Evolutionary conservation across 768 basidiomycete species (phyloP).

Genomic region (Suillus fuscotomentosus): DNA sequence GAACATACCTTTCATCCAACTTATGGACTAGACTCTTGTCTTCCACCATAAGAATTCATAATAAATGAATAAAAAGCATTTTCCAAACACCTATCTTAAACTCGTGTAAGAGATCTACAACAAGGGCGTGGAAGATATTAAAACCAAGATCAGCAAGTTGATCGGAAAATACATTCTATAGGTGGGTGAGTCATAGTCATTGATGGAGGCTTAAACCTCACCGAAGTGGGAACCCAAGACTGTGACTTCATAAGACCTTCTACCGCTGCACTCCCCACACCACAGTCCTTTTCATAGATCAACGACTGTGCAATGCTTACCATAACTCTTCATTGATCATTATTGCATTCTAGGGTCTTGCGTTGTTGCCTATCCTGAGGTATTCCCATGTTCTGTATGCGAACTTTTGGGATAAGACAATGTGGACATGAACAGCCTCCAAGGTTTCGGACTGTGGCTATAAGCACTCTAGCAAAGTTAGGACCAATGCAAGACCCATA

Average conservation of each 20-base stretch:
- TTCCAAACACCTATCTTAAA: conserved; percentile 31
- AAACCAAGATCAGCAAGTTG: conserved; percentile 10
- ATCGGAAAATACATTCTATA: conserved; percentile 29
- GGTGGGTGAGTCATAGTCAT: not conserved
- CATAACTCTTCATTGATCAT: not conserved
- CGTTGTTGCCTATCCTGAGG: no score
- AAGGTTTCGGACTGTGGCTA: not conserved
- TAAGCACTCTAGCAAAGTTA: not conserved
- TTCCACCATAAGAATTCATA: conserved; percentile 13
- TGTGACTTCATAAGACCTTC: not conserved
- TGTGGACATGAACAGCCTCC: conserved; percentile 17
- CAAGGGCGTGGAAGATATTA: conserved; percentile 21
- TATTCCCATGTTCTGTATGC: no score
- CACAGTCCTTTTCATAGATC: no score
- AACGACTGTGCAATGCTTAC: not conserved
- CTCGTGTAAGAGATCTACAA: conserved; percentile 28
- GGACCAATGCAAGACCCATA: not conserved
- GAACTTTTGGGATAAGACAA: no score
- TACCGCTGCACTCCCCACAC: no score
- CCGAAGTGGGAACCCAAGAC: conserved; percentile 13
- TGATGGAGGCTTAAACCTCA: not conserved
- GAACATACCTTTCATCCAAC: not conserved
- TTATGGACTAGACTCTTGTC: not conserved
- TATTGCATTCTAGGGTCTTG: no score
- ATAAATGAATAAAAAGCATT: conserved; percentile 22